A percentile compares a stretch with the other conserved stretches of the same genome.
Evolutionary conservation across 1,284 basidiomycete genomes (phyloP).

Genomic region (Sphagnurus paluster): DNA sequence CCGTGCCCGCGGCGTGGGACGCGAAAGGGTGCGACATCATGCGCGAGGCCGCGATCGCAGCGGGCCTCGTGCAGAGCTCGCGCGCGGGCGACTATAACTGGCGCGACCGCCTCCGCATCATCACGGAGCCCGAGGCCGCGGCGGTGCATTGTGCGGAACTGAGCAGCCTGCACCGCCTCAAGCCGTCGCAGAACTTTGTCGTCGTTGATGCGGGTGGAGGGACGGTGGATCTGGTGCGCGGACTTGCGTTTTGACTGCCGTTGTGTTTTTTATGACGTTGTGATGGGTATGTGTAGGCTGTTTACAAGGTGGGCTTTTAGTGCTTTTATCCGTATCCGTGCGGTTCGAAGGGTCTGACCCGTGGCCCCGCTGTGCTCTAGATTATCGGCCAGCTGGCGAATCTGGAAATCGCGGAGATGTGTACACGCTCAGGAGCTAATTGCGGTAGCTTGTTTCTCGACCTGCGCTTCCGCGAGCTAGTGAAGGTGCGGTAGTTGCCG

Average conservation of each 20-base stretch:
- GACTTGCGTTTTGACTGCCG: slow-evolving; percentile 1
- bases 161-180: slow-evolving; percentile 73
- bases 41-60: slow-evolving; percentile 76
- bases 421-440: slow-evolving; percentile 78
- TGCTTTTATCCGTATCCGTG: slow-evolving; percentile 2
- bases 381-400: slow-evolving; percentile 73
- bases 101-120: slow-evolving; percentile 77
- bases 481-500: slow-evolving; percentile 52
- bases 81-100: slow-evolving; percentile 71
- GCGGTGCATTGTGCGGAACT: slow-evolving; percentile 82
- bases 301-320: slow-evolving; percentile 55
- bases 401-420: slow-evolving; percentile 84
- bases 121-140: slow-evolving; percentile 85
- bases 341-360: slow-evolving; percentile 2
- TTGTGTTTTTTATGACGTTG: slow-evolving; percentile 1
- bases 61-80: slow-evolving; percentile 72
- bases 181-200: slow-evolving; percentile 77
- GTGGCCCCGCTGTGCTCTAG: slow-evolving; percentile 23
- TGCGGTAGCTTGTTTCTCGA: slow-evolving; percentile 84
- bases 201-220: slow-evolving; percentile 79
- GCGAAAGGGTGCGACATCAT: slow-evolving; percentile 78
- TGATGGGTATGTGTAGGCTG: slow-evolving; percentile 42
- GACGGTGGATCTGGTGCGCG: slow-evolving; percentile 48
- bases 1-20: slow-evolving; percentile 86
- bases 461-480: slow-evolving; percentile 76